Percentiles rank a stretch among this genome's conserved stretches.
phyloP scores from a whole-genome alignment of 225 moss, liverwort and hornwort genomes.

The Physcomitrium patens region DNA sequence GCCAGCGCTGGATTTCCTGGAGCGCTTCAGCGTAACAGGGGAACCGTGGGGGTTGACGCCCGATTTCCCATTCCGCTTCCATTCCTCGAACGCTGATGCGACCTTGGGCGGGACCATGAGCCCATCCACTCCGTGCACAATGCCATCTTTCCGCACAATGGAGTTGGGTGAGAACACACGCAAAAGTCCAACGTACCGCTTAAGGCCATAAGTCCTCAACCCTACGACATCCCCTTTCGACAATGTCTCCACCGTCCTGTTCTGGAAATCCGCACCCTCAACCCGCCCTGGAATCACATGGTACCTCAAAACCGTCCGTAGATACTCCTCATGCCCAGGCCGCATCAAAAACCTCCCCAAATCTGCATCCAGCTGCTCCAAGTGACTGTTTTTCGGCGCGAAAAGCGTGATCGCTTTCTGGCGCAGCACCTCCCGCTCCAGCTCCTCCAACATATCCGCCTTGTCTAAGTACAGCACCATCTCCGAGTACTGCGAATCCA shows the following conservation, averaged over 20 bases:
- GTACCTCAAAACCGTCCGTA: slow-evolving; percentile 66
- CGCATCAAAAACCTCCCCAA: slow-evolving; percentile 70
- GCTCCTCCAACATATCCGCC: slow-evolving; percentile 80
- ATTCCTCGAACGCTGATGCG: slow-evolving; percentile 46
- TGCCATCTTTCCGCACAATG: slow-evolving; percentile 76
- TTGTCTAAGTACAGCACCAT: slow-evolving; percentile 78
- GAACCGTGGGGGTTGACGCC: slow-evolving; percentile 49
- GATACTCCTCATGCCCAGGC: slow-evolving; percentile 59
- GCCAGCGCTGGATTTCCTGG: background rate
- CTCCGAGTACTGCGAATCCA: slow-evolving; percentile 94
- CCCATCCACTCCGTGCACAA: slow-evolving; percentile 81
- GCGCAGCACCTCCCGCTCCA: slow-evolving; percentile 69
- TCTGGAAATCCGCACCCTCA: slow-evolving; percentile 57
- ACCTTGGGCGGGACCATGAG: slow-evolving; percentile 67
- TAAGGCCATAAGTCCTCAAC: slow-evolving; percentile 50
- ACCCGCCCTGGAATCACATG: slow-evolving; percentile 66
- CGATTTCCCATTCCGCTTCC: slow-evolving; percentile 43
- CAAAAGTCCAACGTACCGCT: slow-evolving; percentile 55
- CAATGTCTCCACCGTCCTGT: slow-evolving; percentile 51
- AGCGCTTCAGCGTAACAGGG: slow-evolving; percentile 37
- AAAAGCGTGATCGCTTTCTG: slow-evolving; percentile 70
- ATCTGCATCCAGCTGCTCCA: slow-evolving; percentile 56
- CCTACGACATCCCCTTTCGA: slow-evolving; percentile 36
- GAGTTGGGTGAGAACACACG: slow-evolving; percentile 78
- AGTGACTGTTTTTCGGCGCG: slow-evolving; percentile 65